These are phyloP conservation scores for Zygotorulaspora mrakii DNA, from an alignment of 1,139 yeast species.

Conservation along the genomic window DNA sequence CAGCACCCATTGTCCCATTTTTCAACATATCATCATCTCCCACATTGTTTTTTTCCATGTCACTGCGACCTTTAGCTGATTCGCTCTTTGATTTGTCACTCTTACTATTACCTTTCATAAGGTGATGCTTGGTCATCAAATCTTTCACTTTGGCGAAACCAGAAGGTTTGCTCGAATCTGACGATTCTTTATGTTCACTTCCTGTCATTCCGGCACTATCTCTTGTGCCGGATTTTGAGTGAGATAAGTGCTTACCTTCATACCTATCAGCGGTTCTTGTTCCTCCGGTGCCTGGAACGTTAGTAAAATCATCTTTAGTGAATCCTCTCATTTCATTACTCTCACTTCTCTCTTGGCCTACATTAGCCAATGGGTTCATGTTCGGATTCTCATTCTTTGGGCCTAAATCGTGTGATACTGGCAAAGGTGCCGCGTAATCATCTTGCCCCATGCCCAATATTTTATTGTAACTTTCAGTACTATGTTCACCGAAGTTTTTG, in stretches of 20 bases:
- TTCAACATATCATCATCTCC: slow-evolving; percentile 1
- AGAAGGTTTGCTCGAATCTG: background rate
- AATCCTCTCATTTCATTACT: slow-evolving; percentile 7
- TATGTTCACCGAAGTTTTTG: slow-evolving; percentile 5
- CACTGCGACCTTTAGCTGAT: background rate
- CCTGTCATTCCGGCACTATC: background rate
- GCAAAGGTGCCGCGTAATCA: slow-evolving; percentile 8
- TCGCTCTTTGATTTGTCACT: background rate
- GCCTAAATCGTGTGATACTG: slow-evolving; percentile 6
- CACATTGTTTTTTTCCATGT: background rate
- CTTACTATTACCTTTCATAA: background rate
- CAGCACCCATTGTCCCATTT: background rate
- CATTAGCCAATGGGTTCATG: background rate
- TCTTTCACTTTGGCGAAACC: slow-evolving; percentile 1
- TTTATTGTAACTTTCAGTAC: slow-evolving; percentile 8
- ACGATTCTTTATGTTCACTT: background rate
- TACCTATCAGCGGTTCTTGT: background rate
- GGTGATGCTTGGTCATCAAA: slow-evolving; percentile 1
- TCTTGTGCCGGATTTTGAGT: background rate
- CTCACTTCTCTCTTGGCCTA: slow-evolving; percentile 5
- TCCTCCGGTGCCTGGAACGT: slow-evolving; percentile 5
- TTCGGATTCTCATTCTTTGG: background rate
- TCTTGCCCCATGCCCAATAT: slow-evolving; percentile 13
- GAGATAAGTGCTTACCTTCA: background rate
- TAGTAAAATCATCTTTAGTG: background rate